Percentiles rank a stretch among this genome's conserved stretches.
Conservation (phyloP, 2,329 filamentous ascomycete genomes). For the Botrytis cinerea region DNA sequence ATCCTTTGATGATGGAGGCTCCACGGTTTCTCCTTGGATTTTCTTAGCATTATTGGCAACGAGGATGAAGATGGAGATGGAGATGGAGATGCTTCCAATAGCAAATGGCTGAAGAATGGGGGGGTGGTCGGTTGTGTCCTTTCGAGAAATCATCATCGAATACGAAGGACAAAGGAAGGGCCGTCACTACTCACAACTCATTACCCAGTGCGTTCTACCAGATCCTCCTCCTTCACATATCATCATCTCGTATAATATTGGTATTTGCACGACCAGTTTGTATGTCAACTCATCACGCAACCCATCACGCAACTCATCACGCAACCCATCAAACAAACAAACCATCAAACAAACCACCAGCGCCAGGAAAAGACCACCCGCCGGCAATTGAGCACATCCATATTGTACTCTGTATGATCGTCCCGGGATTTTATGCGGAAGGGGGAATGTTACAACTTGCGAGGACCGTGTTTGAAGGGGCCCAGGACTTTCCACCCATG, state of each 20-base stretch:
- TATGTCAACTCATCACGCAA: neutral
- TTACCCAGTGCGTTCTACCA: neutral
- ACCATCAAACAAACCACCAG: neutral
- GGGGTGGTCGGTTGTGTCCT: no score
- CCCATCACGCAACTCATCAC: neutral
- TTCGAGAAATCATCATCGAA: neutral
- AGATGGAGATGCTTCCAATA: conserved; percentile 4
- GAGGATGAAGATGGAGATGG: neutral
- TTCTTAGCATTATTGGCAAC: neutral
- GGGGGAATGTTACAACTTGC: neutral
- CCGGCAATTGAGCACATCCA: neutral
- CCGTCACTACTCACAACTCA: no score
- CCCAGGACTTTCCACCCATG: neutral
- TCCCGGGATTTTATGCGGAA: neutral
- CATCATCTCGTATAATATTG: neutral
- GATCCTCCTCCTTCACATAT: neutral
- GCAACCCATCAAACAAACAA: neutral
- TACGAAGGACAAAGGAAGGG: neutral
- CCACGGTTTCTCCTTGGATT: neutral
- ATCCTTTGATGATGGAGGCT: neutral
- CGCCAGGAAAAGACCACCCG: neutral
- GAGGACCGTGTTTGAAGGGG: neutral
- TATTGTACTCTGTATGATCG: neutral
- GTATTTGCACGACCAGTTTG: neutral
- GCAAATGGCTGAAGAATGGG: neutral